A percentile compares a stretch with the other conserved stretches of the same genome.
These are phyloP conservation scores for Arabidopsis thaliana DNA, from an alignment of 345 rosid species.

Conservation along the genomic window TAIR10.1 NC_003076.8:23860501-23861000, in stretches of 20 bases:
- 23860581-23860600: conserved; percentile 47
- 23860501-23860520: background rate
- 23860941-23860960: conserved; percentile 61
- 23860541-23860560: conserved; percentile 49
- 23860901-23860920: conserved; percentile 49
- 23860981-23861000: conserved; percentile 40
- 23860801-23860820: conserved; percentile 60
- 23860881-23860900: conserved; percentile 57
- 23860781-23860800: conserved; percentile 64
- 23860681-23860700: conserved; percentile 51
- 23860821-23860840: conserved; percentile 5
- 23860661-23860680: conserved; percentile 50
- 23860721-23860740: conserved; percentile 40
- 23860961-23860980: conserved; percentile 61
- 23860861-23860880: conserved; percentile 54
- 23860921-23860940: conserved; percentile 35
- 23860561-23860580: conserved; percentile 51
- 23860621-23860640: conserved; percentile 51
- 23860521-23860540: conserved; percentile 22
- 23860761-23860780: conserved; percentile 47
- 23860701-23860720: conserved; percentile 57
- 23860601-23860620: conserved; percentile 55
- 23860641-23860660: conserved; percentile 20
- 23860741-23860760: fast-evolving
- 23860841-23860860: conserved; percentile 33